Conservation (phyloP, 2,329 filamentous ascomycete genomes). For the Nigrospora sphaerica region DNA sequence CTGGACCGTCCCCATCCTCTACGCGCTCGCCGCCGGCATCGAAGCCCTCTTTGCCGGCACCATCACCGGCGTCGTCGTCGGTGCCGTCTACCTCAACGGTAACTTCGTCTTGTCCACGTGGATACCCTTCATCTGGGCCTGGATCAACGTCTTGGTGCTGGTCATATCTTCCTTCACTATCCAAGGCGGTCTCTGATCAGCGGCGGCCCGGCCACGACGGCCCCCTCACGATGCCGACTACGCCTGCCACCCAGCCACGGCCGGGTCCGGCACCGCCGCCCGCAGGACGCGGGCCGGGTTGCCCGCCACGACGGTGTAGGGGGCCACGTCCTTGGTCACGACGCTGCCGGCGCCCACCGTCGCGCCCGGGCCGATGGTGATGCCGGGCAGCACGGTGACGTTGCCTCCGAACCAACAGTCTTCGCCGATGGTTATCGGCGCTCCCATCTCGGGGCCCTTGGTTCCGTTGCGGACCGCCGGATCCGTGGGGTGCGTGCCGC, state of each 20-base stretch:
- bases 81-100: constrained; percentile 72
- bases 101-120: constrained; percentile 90
- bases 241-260: background rate
- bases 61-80: constrained; percentile 70
- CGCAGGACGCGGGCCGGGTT: constrained; percentile 58
- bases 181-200: constrained; percentile 70
- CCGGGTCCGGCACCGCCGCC: constrained; percentile 4
- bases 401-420: constrained; percentile 78
- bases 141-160: constrained; percentile 75
- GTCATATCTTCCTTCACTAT: constrained; percentile 90
- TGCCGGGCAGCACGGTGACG: constrained; percentile 64
- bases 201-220: background rate
- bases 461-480: constrained; percentile 67
- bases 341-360: constrained; percentile 77
- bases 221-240: background rate
- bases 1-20: constrained; percentile 67
- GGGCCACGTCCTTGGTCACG: constrained; percentile 69
- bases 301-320: constrained; percentile 55
- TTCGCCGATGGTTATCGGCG: constrained; percentile 67
- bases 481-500: constrained; percentile 71
- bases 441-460: constrained; percentile 67
- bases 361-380: constrained; percentile 68
- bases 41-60: constrained; percentile 77
- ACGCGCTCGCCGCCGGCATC: constrained; percentile 62
- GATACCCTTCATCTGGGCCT: constrained; percentile 84